Base-by-base conservation (phyloP, 2,329 filamentous ascomycete genomes). In the Hypoxylon rubiginosum region DNA sequence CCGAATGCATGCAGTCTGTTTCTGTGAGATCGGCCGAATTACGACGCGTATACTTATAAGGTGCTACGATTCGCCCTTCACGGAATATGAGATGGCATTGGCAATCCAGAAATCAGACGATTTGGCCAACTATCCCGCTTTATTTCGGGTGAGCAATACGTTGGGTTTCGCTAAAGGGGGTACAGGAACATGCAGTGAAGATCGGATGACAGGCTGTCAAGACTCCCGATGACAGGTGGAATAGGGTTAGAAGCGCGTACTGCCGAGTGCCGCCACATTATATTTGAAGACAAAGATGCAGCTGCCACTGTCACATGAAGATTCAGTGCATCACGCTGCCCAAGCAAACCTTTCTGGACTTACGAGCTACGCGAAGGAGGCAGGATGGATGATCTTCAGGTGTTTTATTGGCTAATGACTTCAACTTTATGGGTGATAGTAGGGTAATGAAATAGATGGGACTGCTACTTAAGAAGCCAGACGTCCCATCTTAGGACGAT, bases 241-340 rank as follows among this genome's bases (percentile, higher is more conserved):
- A 59, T 66, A 63, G 41, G 34, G 58, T 68, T 66, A 48, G 19
- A 32, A 52, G 39, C 39, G 58, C 49, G n/a, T 61, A 54, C 34
- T 34, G 49, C 58, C 46, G 50, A 58, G 49, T 52, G 13, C n/a
- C 24, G 50, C 48, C 28, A 58, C 57, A 61, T 61, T 13, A 61
- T 58, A 48, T 36, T 46, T 17, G 39, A 57, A 45, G 24, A 54
- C 15, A 36, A 50, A 58, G 28, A 19, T 36, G 51, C 21, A 43
- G 2, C 2, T 56, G 13, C 39, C 15, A 11, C 15, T 57, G 62
- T 28, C 58, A 62, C 58, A 65, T 15, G 32, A 58, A 45, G 39
- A 46, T 62, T 58, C 53, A 32, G 19, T 54, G 49, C 24, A 34
- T 49, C 46, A 21, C 21, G 32, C 49, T 24, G 45, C 43, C 17